Conservation (phyloP, 2,329 filamentous ascomycete genomes). For the Aurifilum marmelostoma region DNA sequence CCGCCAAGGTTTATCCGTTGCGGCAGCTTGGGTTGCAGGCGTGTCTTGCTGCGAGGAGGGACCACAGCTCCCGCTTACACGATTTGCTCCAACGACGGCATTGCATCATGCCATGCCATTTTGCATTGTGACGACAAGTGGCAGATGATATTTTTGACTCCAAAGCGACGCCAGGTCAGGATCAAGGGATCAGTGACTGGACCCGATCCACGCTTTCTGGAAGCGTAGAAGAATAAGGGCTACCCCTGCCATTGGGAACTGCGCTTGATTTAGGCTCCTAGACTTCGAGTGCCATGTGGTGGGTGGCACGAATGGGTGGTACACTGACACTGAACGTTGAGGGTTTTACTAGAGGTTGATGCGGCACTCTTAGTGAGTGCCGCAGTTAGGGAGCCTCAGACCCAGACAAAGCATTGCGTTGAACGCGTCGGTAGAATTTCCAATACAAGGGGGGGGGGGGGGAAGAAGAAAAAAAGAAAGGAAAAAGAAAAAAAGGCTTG, state of each 20-base stretch:
- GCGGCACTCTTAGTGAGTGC: no score
- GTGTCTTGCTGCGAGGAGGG: background rate
- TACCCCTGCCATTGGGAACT: constrained; percentile 17
- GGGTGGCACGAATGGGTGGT: no score
- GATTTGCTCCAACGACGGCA: constrained; percentile 12
- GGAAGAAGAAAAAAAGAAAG: background rate
- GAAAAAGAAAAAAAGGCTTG: background rate
- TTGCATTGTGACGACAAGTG: constrained; percentile 22
- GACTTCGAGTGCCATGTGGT: background rate
- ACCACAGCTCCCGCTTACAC: constrained; percentile 12
- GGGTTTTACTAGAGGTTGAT: background rate
- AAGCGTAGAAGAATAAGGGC: constrained; percentile 17
- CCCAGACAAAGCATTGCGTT: background rate
- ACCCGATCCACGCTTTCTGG: constrained; percentile 24
- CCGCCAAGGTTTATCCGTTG: background rate
- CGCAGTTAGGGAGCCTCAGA: background rate
- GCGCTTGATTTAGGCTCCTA: background rate
- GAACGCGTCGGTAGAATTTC: background rate
- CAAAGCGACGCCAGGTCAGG: constrained; percentile 16
- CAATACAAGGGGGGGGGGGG: background rate
- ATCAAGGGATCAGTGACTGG: constrained; percentile 17
- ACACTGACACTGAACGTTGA: background rate
- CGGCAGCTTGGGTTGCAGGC: background rate
- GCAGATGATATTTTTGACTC: constrained; percentile 22
- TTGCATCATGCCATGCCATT: constrained; percentile 14